A percentile compares a stretch with the other conserved stretches of the same genome.
These are phyloP conservation scores for Boletus rubroflammeus DNA, from an alignment of 768 basidiomycete genomes.

Conservation along the genomic window DNA sequence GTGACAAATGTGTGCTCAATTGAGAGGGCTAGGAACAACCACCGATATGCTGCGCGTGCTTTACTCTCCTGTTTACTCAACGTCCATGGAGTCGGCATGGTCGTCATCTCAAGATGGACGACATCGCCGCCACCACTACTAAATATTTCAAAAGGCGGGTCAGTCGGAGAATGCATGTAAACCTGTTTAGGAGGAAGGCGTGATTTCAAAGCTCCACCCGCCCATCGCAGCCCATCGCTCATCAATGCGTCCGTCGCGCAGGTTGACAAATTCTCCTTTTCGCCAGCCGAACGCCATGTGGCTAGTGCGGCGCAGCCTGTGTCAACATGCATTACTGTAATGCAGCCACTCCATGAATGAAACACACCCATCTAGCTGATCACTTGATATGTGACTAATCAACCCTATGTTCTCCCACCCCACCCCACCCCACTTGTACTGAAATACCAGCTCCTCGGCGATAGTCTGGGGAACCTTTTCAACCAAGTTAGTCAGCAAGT, in stretches of 20 bases:
- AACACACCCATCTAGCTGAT: conserved; percentile 63
- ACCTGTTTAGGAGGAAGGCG: neutral
- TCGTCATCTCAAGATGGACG: conserved; percentile 63
- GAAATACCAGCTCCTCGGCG: conserved; percentile 49
- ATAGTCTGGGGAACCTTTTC: neutral
- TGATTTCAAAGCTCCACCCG: conserved; percentile 14
- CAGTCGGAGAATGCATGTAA: neutral
- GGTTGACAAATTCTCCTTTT: conserved; percentile 67
- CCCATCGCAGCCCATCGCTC: conserved; percentile 38
- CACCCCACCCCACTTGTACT: conserved; percentile 36
- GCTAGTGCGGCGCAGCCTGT: neutral
- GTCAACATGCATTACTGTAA: neutral
- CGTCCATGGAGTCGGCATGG: conserved; percentile 46
- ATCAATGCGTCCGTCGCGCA: conserved; percentile 48
- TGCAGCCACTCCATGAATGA: conserved; percentile 1
- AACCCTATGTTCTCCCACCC: conserved; percentile 77
- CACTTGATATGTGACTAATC: conserved; percentile 53
- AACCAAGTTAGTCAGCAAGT: conserved; percentile 3
- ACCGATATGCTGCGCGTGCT: conserved; percentile 1
- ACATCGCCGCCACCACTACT: conserved; percentile 48
- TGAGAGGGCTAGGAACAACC: conserved; percentile 51
- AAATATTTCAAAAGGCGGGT: conserved; percentile 24
- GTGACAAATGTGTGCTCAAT: conserved; percentile 67
- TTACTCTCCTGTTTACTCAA: conserved; percentile 35
- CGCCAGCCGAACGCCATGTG: conserved; percentile 50